Percentiles rank a stretch among this genome's conserved stretches.
phyloP scores from a whole-genome alignment of 345 rosid species.

The Sonneratia caseolaris region DNA sequence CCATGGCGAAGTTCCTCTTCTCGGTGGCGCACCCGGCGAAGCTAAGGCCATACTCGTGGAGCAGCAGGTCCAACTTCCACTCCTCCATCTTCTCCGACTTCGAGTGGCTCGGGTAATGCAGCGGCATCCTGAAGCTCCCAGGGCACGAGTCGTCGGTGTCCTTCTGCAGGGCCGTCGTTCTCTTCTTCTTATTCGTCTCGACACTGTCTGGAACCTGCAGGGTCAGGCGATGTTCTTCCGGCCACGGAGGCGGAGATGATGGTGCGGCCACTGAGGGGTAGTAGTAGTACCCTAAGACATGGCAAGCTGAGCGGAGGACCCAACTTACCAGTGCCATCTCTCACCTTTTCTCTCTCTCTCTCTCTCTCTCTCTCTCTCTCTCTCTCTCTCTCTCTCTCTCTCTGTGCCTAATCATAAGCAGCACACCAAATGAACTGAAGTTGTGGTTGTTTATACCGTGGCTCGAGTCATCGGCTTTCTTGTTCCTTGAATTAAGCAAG shows the following conservation, averaged over 20 bases:
- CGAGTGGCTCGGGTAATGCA: slow-evolving; percentile 58
- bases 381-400: too few relatives aligned
- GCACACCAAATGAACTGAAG: background rate
- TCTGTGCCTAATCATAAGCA: too few relatives aligned
- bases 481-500: background rate
- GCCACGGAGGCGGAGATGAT: slow-evolving; percentile 6
- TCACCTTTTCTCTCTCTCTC: background rate
- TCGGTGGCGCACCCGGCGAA: slow-evolving; percentile 27
- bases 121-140: slow-evolving; percentile 41
- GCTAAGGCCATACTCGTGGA: slow-evolving; percentile 41
- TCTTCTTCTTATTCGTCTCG: slow-evolving; percentile 10
- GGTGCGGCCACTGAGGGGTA: slow-evolving; percentile 3
- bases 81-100: slow-evolving; percentile 64
- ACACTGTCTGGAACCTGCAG: slow-evolving; percentile 1
- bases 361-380: too few relatives aligned
- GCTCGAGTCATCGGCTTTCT: background rate
- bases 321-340: slow-evolving; percentile 19
- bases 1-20: slow-evolving; percentile 53
- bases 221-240: slow-evolving; percentile 5
- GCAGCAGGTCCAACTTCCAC: slow-evolving; percentile 53
- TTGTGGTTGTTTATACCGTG: background rate
- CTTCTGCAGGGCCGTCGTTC: background rate
- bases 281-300: slow-evolving; percentile 19
- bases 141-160: slow-evolving; percentile 14
- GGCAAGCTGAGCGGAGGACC: slow-evolving; percentile 38